Conservation (phyloP, 2,329 filamentous ascomycete genomes). For the Trichoderma sp. region DNA sequence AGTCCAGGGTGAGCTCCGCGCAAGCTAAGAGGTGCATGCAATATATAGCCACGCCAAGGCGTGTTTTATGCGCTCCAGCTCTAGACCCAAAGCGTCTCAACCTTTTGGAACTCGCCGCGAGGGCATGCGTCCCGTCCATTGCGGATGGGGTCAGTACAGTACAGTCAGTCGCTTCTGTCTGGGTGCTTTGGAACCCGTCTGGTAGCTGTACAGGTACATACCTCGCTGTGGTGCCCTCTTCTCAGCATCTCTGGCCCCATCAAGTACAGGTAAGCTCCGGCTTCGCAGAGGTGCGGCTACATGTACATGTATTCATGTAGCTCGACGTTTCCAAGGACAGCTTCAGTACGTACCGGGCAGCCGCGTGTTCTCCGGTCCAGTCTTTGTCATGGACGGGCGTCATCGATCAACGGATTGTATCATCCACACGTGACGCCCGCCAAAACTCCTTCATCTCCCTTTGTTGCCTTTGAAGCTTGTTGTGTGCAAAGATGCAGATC, state of each 20-base stretch:
- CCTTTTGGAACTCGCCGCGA: background rate
- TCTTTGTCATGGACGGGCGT: background rate
- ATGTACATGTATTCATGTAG: background rate
- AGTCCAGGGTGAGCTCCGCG: conserved; percentile 5
- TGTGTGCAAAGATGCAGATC: background rate
- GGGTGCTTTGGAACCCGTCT: background rate
- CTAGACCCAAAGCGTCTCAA: conserved; percentile 6
- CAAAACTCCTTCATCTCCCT: background rate
- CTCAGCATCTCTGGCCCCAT: background rate
- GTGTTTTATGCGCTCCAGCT: background rate
- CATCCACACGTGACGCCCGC: conserved; percentile 5
- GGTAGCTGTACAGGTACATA: background rate
- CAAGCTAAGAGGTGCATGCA: background rate
- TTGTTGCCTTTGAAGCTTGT: background rate
- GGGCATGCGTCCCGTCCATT: background rate
- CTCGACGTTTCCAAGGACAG: background rate
- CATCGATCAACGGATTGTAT: conserved; percentile 12
- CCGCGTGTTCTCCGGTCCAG: background rate
- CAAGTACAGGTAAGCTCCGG: background rate
- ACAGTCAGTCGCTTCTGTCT: background rate
- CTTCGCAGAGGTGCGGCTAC: background rate
- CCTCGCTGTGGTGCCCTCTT: background rate
- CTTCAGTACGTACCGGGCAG: background rate
- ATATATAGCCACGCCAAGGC: background rate
- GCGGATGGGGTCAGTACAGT: background rate